phyloP scores from a whole-genome alignment of 2,329 filamentous ascomycete genomes.

The Paramyrothecium roridum region DNA sequence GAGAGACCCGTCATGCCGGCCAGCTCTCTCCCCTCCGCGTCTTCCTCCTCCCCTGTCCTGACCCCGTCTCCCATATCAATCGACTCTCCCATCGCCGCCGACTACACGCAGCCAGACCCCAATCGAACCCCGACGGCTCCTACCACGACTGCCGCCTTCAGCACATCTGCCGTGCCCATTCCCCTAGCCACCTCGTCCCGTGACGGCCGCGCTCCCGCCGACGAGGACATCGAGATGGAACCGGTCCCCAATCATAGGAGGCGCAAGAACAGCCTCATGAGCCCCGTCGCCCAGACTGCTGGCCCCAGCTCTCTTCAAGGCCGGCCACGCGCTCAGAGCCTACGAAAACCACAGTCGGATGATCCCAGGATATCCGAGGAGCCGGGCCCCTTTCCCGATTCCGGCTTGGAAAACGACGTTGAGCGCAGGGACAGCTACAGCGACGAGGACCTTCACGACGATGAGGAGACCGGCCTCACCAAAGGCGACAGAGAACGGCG shows the following conservation, averaged over 20 bases:
- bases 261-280: conserved; percentile 53
- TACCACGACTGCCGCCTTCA: not conserved
- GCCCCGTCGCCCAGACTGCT: conserved; percentile 20
- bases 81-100: not conserved
- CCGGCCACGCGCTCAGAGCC: conserved; percentile 18
- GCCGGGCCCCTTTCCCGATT: conserved; percentile 23
- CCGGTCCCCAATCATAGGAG: conserved; percentile 51
- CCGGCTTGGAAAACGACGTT: conserved; percentile 25
- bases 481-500: conserved; percentile 67
- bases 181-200: conserved; percentile 11
- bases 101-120: not conserved
- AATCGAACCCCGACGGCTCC: not conserved
- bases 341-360: conserved; percentile 22
- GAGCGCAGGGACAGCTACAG: conserved; percentile 49
- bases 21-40: conserved; percentile 6
- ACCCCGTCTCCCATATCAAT: not conserved
- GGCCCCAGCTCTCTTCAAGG: conserved; percentile 18
- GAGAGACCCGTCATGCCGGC: conserved; percentile 10
- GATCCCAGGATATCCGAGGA: conserved; percentile 47
- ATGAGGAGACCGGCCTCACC: conserved; percentile 87
- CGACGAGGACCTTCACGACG: conserved; percentile 74
- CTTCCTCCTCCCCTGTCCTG: not conserved
- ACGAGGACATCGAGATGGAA: conserved; percentile 54
- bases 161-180: conserved; percentile 3
- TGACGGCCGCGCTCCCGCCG: conserved; percentile 9